Evolutionary conservation across 371 early-diverging fungal species (phyloP), one percentile per base, ranked within the genome.

Genomic region (Mortierella sp.): DNA sequence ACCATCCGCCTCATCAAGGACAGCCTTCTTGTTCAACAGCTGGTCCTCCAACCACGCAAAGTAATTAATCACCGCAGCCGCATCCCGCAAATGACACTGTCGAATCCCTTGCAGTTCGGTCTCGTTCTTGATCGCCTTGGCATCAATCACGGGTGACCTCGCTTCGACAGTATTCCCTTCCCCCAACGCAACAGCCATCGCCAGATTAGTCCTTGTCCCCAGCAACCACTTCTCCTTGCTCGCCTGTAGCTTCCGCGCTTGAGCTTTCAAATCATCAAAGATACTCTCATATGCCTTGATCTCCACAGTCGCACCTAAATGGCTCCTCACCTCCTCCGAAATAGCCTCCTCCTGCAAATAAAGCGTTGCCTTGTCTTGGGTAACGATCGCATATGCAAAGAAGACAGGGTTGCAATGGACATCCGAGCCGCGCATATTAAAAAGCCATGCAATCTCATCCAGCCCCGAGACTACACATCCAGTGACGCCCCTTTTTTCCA

Each of bases 371-470:
- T 91, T 88, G 51, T 91, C 88, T 69, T 87, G 81, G 19, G 98
- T 95, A 44, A 99, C 89, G 28, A 96, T 77, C 9, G 96, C 93
- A 87, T 98, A 99, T 5, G 99, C 89, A 87, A 97, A 98, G 89
- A 99, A 99, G 13, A 99, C 98, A 2, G 99, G 99, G 89, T 99
- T 99, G 91, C 95, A 99, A 44, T 92, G 91, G 71, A 99, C 96
- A 88, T 99, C 99, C 11, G 93, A 95, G n/a, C 99, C 99, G 79
- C 99, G 95, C 80, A 99, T 89, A 87, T 99, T 99, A 86, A 98
- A 96, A 70, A 99, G 89, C 99, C 99, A 98, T 31, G 97, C 97
- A 73, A 97, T 91, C 88, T 98, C 99, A 89, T 98, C 99, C 75
- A 98, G 90, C 6, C 95, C 97, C 21, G 96, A 93, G 5, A 97